Percentiles rank a stretch among this genome's conserved stretches.
Evolutionary conservation across 73 alveolate genomes (phyloP).

Genomic region (Breviolum minutum): DNA sequence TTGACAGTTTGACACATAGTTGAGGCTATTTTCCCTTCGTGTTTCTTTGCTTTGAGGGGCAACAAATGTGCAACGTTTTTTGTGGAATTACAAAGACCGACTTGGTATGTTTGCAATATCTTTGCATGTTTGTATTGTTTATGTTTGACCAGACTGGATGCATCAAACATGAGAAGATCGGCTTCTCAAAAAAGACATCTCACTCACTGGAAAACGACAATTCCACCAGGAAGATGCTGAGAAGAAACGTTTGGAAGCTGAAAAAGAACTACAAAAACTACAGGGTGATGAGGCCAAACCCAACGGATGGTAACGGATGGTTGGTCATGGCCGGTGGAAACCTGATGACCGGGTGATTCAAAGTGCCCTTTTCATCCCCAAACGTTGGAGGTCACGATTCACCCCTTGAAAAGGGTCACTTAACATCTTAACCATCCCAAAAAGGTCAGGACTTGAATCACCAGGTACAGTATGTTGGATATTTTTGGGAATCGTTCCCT

Average conservation of each 20-base stretch:
- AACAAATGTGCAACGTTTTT: neutral
- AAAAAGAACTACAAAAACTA: conserved; percentile 31
- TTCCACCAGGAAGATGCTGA: conserved; percentile 65
- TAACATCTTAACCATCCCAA: no score
- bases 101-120: neutral
- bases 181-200: neutral
- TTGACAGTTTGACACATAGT: neutral
- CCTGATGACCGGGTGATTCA: no score
- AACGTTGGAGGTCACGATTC: no score
- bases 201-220: neutral
- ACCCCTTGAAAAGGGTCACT: no score
- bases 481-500: no score
- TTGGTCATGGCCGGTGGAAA: no score
- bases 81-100: neutral
- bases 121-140: neutral
- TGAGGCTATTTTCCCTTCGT: neutral
- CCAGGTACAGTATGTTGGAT: no score
- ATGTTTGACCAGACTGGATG: neutral
- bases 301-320: no score
- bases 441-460: no score
- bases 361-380: no score
- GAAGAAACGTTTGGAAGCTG: conserved; percentile 56
- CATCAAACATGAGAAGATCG: neutral
- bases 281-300: conserved; percentile 69
- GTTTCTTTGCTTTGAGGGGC: neutral